Base-by-base conservation (phyloP, 2,329 filamentous ascomycete species). In the Ophiocordyceps robertsii region DNA sequence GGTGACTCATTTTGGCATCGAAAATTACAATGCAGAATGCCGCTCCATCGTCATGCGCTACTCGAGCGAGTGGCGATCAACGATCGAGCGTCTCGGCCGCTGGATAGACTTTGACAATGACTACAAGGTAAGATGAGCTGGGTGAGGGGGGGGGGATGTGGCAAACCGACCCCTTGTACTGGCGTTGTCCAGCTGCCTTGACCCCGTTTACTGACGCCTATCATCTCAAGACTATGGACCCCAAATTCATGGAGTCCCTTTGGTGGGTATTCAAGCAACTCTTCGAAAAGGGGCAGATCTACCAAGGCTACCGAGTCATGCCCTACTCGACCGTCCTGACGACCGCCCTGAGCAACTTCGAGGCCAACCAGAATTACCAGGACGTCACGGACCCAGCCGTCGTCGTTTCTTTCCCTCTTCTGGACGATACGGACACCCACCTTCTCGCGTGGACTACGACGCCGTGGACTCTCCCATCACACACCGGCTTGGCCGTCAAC, bases 61-160 rank as follows among this genome's bases (percentile, higher is more conserved):
- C 59, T 79, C 87, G 11, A 63, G 72, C 14, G 90, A 95, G 61
- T 96, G 90, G 90, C 77, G 87, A 54, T 68, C 79, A 48, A 94
- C 87, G 24, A 84, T 95, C 53, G 87, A 94, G 57, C 73, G 90
- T 47, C 66, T 96, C 35, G 90, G 90, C 44, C 82, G 90, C 44
- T 96, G 90, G 90, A 92, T 95, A 54, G 90, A 95, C 64, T 95
- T 96, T 53, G 90, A 96, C 63, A 92, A 94, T 54, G 87, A 95
- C 61, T 95, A 94, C 70, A 95, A 95, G 77, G 80, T 80, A 55
- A 49, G 58, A 4, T 31, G 27, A 19, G 13, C 4, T 24, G n/a
- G 9, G 10, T 3, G 19, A 19, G 12, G 16, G 14, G 10, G 13
- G n/a, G 24, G 6, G 16, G 1, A 10, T 17, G 7, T 2, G 36